Base-by-base conservation (phyloP, 495 filamentous ascomycete species). In the Ascodesmis nigricans region DNA sequence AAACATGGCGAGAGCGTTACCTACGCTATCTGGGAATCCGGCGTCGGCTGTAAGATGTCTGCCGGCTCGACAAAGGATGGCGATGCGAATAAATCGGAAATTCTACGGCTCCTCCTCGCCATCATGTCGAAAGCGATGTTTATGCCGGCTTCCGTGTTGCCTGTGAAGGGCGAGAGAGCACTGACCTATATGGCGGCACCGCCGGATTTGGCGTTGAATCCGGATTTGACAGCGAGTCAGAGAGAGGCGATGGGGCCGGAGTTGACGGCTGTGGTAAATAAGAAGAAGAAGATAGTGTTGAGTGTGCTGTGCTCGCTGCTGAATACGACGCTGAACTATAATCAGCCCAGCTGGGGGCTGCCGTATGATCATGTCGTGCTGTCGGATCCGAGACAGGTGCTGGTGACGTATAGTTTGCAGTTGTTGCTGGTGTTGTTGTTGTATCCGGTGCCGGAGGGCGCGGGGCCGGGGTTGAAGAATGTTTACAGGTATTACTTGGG, bases 261-360 rank as follows among this genome's bases (percentile, higher is more conserved):
- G n/a, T n/a, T n/a, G n/a, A n/a, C n/a, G n/a, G n/a, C n/a, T n/a
- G n/a, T n/a, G n/a, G n/a, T n/a, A n/a, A n/a, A n/a, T n/a, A n/a
- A n/a, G n/a, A n/a, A n/a, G n/a, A 91, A 92, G 60, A 81, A 91
- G 58, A 61, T 80, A 13, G 81, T 93, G 5, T 61, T 95, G 22
- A 91, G 80, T 1, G 55, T 81, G 2, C 60, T 99, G 7, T 93
- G 84, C 56, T 99, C 90, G 4, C 58, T 95, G 5, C 56, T 99
- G 25, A 99, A 99, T 47, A 95, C 90, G 78, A 81, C 81, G 0
- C 66, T 99, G 43, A 95, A 92, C 51, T 99, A 92, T 57, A 95
- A 93, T 47, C 82, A 84, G 6, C 80, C 83, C 2, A 75, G 68
- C 15, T 99, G 87, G 87, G 69, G 78, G 14, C 79, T 95, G 13